Evolutionary conservation across 208 protist species (phyloP).

Genomic region (Leishmania amazonensis): DNA sequence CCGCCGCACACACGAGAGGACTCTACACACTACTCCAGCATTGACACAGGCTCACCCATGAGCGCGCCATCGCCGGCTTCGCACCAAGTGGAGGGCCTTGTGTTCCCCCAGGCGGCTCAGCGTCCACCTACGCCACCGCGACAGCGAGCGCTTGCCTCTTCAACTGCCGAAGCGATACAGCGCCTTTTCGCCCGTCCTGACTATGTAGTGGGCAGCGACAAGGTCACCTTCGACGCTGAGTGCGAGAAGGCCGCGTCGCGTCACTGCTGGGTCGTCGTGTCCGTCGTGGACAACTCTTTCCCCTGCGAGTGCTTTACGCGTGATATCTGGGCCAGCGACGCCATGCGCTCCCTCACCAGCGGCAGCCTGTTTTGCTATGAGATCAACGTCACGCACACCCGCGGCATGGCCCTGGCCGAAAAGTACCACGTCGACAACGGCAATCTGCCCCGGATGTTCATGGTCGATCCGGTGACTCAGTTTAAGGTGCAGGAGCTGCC

Average conservation of each 20-base stretch:
- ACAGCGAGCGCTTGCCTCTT: slow-evolving; percentile 20
- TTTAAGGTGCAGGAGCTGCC: slow-evolving; percentile 46
- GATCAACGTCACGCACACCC: slow-evolving; percentile 42
- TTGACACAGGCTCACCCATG: slow-evolving; percentile 27
- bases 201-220: slow-evolving; percentile 49
- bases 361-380: slow-evolving; percentile 59
- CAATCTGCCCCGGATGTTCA: slow-evolving; percentile 50
- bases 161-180: slow-evolving; percentile 25
- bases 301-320: slow-evolving; percentile 63
- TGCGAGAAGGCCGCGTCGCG: slow-evolving; percentile 39
- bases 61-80: slow-evolving; percentile 28
- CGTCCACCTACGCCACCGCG: slow-evolving; percentile 21
- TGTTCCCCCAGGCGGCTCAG: slow-evolving; percentile 10
- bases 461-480: slow-evolving; percentile 75
- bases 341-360: slow-evolving; percentile 33
- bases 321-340: slow-evolving; percentile 68
- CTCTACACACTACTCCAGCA: slow-evolving; percentile 21
- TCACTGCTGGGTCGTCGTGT: slow-evolving; percentile 72
- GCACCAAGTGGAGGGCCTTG: slow-evolving; percentile 16
- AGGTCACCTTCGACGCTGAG: slow-evolving; percentile 35
- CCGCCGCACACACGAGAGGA: background rate
- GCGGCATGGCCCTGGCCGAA: slow-evolving; percentile 40
- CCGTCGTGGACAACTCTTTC: slow-evolving; percentile 57
- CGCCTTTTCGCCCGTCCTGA: slow-evolving; percentile 44
- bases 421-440: slow-evolving; percentile 43